Percentiles rank a stretch among this genome's conserved stretches.
Evolutionary conservation across 257 asterid genomes (phyloP).

Genomic region (Ilex asprella): DNA sequence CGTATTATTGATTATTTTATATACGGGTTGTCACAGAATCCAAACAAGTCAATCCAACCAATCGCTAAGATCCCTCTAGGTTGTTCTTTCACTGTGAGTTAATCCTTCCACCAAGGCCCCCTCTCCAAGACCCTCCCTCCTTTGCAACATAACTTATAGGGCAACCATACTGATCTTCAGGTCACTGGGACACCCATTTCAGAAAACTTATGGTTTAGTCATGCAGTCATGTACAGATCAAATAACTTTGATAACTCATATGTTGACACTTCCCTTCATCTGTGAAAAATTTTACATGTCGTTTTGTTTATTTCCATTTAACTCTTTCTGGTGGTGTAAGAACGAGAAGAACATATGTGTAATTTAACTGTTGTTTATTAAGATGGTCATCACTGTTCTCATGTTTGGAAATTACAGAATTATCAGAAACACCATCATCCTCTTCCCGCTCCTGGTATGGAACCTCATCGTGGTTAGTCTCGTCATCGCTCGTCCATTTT

Average conservation of each 20-base stretch:
- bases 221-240: not conserved
- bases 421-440: conserved; percentile 12
- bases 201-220: not conserved
- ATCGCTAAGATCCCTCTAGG: too few species aligned
- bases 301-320: too few species aligned
- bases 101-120: too few species aligned
- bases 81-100: too few species aligned
- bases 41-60: not conserved
- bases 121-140: not conserved
- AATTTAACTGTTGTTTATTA: conserved; percentile 15
- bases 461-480: conserved; percentile 16
- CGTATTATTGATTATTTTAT: too few species aligned
- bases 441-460: conserved; percentile 11
- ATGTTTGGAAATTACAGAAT: conserved; percentile 43
- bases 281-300: not conserved
- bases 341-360: conserved; percentile 1
- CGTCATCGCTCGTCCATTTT: conserved; percentile 39
- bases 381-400: conserved; percentile 45
- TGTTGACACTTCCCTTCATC: not conserved
- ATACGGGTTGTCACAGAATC: too few species aligned
- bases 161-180: not conserved
- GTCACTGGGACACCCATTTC: not conserved
- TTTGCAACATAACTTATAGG: not conserved
- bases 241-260: not conserved
- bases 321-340: too few species aligned